Conservation (phyloP, 2,329 filamentous ascomycete species). For the Leptodontidium sp. region DNA sequence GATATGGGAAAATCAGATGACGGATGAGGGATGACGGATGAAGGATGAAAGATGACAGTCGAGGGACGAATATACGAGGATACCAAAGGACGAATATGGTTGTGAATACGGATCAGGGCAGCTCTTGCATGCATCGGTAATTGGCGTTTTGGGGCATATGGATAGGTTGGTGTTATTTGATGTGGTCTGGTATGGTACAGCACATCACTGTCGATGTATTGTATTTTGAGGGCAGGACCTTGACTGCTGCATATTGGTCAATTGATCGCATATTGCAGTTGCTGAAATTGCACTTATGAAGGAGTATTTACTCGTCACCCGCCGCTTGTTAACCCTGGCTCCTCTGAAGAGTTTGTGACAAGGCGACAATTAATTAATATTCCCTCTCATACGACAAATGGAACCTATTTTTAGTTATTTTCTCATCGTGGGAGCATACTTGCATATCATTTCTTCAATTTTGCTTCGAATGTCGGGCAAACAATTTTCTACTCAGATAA, state of each 20-base stretch:
- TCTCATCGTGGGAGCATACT: too few relatives aligned
- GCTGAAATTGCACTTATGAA: too few relatives aligned
- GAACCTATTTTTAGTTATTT: too few relatives aligned
- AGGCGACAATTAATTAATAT: too few relatives aligned
- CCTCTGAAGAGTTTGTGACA: too few relatives aligned
- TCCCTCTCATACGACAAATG: too few relatives aligned
- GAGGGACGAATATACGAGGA: constrained; percentile 4
- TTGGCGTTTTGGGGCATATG: constrained; percentile 7
- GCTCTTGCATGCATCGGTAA: constrained; percentile 7
- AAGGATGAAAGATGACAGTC: neutral
- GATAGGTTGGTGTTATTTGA: neutral
- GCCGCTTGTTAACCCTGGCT: too few relatives aligned
- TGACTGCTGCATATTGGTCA: neutral
- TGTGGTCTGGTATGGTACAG: neutral
- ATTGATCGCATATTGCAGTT: neutral
- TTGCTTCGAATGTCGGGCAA: too few relatives aligned
- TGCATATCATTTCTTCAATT: too few relatives aligned
- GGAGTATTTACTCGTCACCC: too few relatives aligned
- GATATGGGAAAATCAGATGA: neutral
- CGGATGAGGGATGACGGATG: neutral
- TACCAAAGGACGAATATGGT: neutral
- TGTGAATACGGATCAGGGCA: constrained; percentile 6
- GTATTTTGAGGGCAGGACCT: neutral
- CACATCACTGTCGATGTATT: neutral
- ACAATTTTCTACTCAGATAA: too few relatives aligned